Conservation (phyloP, 1,139 yeast species). For the Citeromyces siamensis region DNA sequence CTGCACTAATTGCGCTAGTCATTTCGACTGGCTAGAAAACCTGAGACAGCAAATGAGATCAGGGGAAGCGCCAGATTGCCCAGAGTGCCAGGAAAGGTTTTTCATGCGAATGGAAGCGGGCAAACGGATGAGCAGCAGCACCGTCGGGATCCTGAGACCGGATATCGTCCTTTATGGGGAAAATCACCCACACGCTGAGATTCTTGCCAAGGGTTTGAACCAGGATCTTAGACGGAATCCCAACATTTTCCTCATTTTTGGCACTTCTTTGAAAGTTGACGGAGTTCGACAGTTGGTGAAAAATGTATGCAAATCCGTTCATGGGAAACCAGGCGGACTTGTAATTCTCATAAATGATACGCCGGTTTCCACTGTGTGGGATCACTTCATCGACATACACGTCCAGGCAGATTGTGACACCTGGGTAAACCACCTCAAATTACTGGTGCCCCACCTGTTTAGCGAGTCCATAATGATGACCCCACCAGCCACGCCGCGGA, state of each 20-base stretch:
- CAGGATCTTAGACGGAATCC: conserved; percentile 45
- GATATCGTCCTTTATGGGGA: conserved; percentile 72
- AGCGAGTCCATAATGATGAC: not conserved
- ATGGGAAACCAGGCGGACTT: conserved; percentile 38
- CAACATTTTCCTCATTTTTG: conserved; percentile 57
- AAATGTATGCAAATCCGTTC: conserved; percentile 43
- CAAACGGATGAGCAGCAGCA: conserved; percentile 39
- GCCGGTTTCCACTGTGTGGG: conserved; percentile 40
- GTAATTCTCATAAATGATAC: conserved; percentile 55
- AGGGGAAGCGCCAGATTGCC: conserved; percentile 57
- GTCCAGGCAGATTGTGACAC: conserved; percentile 71
- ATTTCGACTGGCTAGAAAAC: conserved; percentile 49
- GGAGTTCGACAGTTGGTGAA: conserved; percentile 63
- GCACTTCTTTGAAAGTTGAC: conserved; percentile 64
- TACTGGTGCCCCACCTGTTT: conserved; percentile 45
- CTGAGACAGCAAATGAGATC: conserved; percentile 28
- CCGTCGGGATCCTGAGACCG: conserved; percentile 57
- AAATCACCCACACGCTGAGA: conserved; percentile 63
- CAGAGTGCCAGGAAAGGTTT: conserved; percentile 38
- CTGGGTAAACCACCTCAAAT: conserved; percentile 47
- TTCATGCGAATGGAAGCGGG: conserved; percentile 45
- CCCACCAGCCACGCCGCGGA: not conserved
- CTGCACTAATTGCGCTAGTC: conserved; percentile 57
- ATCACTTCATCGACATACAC: conserved; percentile 54
- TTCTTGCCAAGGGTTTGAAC: conserved; percentile 44